Evolutionary conservation across 2,329 filamentous ascomycete genomes (phyloP), one percentile per base, ranked within the genome.

Genomic region (Fusarium aywerte): DNA sequence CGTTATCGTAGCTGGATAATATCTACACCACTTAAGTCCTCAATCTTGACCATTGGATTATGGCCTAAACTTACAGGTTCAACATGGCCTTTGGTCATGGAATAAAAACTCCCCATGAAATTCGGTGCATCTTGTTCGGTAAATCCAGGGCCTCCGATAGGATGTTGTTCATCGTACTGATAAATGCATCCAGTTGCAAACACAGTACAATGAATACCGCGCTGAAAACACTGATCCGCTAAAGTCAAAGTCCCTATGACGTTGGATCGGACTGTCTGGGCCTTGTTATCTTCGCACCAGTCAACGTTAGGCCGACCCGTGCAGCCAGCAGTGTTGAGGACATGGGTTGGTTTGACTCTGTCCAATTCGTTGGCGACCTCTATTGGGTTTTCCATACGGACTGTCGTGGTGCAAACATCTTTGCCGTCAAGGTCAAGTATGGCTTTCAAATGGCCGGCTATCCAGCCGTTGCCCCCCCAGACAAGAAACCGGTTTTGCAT

Each of bases 101-200:
- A 90, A 80, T 91, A 91, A 80, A 90, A 91, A 73, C 87, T 89
- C 62, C 86, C 89, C 52, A 75, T 80, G 76, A 90, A 91, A 79
- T 90, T 91, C 74, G 88, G 82, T 62, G 78, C 77, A 76, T 90
- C 88, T 23, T 83, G 84, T 80, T 91, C 89, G 47, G 80, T 81
- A 75, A 85, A 91, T 45, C 86, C 87, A 40, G 80, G 79, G 39
- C 87, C 87, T 51, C 84, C 85, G 69, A 89, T 83, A 1, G 33
- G 49, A 74, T 90, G 87, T 12, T 77, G 74, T 18, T 87, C 84
- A 70, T 90, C 84, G 72, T 90, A 89, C 70, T 87, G 81, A 76
- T 90, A 90, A 76, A 90, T 86, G 76, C 89, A 91, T 25, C 88
- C 89, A 6, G 89, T 90, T 59, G 88, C 88, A 72, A 89, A 88